phyloP scores from a whole-genome alignment of 2,329 filamentous ascomycete genomes.

The Fusarium annulatum region DNA sequence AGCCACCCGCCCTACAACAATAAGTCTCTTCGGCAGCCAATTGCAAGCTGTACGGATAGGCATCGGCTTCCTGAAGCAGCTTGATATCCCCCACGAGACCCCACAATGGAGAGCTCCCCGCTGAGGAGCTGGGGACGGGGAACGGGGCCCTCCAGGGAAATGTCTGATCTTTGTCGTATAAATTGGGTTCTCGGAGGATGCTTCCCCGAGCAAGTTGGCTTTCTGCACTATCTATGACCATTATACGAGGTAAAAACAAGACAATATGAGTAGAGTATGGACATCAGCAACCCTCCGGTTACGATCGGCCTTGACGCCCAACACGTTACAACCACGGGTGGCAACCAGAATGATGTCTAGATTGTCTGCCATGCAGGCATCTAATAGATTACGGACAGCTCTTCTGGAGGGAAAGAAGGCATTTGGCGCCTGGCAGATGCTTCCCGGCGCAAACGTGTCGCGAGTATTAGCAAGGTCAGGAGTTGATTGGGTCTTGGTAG shows the following conservation, averaged over 20 bases:
- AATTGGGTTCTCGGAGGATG: conserved; percentile 2
- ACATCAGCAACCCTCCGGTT: conserved; percentile 27
- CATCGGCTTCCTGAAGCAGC: conserved; percentile 16
- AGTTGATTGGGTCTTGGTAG: conserved; percentile 74
- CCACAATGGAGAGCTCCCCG: conserved; percentile 35
- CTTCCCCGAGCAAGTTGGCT: neutral
- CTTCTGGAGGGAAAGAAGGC: conserved; percentile 61
- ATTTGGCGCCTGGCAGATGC: conserved; percentile 72
- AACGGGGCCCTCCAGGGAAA: conserved; percentile 2
- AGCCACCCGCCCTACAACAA: conserved; percentile 17
- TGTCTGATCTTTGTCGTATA: conserved; percentile 5
- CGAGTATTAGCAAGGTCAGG: conserved; percentile 69
- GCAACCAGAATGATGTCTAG: conserved; percentile 21
- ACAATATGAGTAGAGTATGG: conserved; percentile 31
- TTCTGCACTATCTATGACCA: conserved; percentile 5
- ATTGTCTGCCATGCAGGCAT: conserved; percentile 52
- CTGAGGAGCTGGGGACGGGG: neutral
- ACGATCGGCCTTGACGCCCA: conserved; percentile 25
- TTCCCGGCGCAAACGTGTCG: conserved; percentile 70
- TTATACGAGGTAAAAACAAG: neutral
- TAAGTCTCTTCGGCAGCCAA: conserved; percentile 4
- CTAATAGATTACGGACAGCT: conserved; percentile 62
- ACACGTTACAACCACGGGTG: conserved; percentile 12
- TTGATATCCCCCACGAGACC: conserved; percentile 34
- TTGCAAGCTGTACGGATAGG: conserved; percentile 14